phyloP scores from a whole-genome alignment of 163 green algal species.

The Scenedesmus sp. region DNA sequence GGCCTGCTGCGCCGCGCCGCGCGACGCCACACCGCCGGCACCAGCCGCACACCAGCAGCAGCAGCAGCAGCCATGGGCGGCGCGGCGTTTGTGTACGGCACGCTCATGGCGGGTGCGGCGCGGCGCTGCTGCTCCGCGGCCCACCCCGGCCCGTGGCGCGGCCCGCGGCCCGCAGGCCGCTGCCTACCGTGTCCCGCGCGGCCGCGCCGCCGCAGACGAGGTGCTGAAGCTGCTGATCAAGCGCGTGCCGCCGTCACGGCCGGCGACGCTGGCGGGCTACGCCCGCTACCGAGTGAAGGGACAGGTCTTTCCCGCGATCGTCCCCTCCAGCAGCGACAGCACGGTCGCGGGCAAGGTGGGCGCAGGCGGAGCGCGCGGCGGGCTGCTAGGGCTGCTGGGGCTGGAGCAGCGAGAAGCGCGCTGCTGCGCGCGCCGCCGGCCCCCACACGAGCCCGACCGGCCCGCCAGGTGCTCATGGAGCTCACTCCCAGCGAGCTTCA shows the following conservation, averaged over 20 bases:
- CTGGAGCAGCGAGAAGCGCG: too few relatives aligned
- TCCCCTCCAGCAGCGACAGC: slow-evolving; percentile 38
- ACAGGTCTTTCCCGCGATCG: slow-evolving; percentile 66
- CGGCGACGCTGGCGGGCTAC: slow-evolving; percentile 60
- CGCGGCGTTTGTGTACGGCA: slow-evolving; percentile 45
- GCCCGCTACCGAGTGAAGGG: slow-evolving; percentile 60
- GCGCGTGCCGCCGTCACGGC: slow-evolving; percentile 50
- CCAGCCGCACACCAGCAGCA: neutral
- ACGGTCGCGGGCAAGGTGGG: slow-evolving; percentile 53
- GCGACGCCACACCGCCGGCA: too few relatives aligned
- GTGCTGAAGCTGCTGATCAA: slow-evolving; percentile 67
- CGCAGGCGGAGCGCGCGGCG: neutral
- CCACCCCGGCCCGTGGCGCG: too few relatives aligned
- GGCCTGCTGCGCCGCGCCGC: too few relatives aligned
- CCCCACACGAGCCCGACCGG: too few relatives aligned
- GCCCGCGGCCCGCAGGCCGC: too few relatives aligned
- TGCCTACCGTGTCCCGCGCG: neutral
- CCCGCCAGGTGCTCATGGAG: slow-evolving; percentile 58
- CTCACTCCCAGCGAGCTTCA: slow-evolving; percentile 54
- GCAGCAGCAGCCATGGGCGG: slow-evolving; percentile 26
- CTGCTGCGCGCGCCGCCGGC: too few relatives aligned
- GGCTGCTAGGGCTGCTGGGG: too few relatives aligned
- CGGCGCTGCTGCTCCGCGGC: too few relatives aligned
- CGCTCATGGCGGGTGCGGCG: slow-evolving; percentile 28
- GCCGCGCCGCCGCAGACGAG: slow-evolving; percentile 33